phyloP scores from a whole-genome alignment of 2,329 filamentous ascomycete species.

The Claviceps cyperi region DNA sequence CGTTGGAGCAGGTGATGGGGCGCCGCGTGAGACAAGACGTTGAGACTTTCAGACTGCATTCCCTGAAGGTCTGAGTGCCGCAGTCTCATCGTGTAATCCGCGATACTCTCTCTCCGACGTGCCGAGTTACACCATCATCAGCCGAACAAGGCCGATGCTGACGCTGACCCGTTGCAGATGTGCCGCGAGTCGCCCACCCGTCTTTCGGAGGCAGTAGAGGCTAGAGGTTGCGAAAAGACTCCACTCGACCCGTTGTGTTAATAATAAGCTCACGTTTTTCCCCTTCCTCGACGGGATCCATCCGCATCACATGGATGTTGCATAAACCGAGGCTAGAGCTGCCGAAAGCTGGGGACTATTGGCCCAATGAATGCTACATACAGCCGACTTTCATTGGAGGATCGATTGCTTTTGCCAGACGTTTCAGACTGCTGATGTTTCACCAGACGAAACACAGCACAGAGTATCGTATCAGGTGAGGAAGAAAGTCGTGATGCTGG shows the following conservation, averaged over 20 bases:
- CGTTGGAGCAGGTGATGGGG: neutral
- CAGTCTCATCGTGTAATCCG: neutral
- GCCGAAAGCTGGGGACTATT: neutral
- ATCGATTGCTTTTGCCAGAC: neutral
- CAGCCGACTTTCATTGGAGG: neutral
- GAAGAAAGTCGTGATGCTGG: neutral
- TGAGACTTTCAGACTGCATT: neutral
- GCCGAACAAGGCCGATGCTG: neutral
- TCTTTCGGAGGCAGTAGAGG: neutral
- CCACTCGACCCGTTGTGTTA: neutral
- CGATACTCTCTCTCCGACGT: neutral
- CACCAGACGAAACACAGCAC: neutral
- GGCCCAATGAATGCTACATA: neutral
- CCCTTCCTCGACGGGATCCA: neutral
- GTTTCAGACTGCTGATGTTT: neutral
- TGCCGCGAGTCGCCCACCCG: neutral
- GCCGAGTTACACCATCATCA: neutral
- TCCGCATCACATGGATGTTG: neutral
- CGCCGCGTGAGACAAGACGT: neutral
- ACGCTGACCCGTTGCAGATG: neutral
- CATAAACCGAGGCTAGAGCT: neutral
- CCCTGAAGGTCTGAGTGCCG: neutral
- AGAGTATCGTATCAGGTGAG: neutral
- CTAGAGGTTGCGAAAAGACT: neutral
- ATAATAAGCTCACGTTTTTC: too few species aligned